Percentiles rank a stretch among this genome's conserved stretches.
Conservation (phyloP, 2,329 filamentous ascomycete species). For the Diplodia sapinea region DNA sequence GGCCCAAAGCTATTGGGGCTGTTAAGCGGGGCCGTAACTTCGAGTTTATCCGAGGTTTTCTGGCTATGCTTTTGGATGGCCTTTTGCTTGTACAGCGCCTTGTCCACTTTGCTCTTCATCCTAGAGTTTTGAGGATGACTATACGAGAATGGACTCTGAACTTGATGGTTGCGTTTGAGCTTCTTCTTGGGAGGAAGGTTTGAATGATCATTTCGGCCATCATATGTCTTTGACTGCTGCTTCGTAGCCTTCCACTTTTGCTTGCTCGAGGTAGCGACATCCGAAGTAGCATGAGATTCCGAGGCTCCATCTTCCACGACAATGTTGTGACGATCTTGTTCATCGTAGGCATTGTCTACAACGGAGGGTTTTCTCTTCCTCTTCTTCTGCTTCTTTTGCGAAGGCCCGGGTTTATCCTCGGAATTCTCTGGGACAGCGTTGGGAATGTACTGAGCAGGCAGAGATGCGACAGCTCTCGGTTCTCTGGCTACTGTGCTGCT, state of each 20-base stretch:
- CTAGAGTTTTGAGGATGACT: background rate
- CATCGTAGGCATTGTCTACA: background rate
- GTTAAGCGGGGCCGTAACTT: background rate
- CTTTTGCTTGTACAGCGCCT: background rate
- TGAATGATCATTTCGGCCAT: background rate
- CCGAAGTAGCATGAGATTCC: background rate
- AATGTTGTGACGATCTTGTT: background rate
- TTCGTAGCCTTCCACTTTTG: constrained; percentile 1
- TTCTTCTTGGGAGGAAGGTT: constrained; percentile 15
- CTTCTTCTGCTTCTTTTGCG: constrained; percentile 5
- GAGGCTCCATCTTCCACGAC: background rate
- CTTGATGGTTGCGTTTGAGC: background rate
- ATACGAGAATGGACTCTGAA: background rate
- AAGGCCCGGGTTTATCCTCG: background rate
- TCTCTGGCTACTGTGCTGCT: background rate
- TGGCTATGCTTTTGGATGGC: background rate
- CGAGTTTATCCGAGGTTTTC: background rate
- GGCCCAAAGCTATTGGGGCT: too few species aligned
- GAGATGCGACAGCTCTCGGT: background rate
- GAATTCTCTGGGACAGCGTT: background rate
- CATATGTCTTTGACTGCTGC: background rate
- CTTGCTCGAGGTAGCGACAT: background rate
- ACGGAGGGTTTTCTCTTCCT: constrained; percentile 10
- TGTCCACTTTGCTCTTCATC: background rate
- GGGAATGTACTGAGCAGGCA: background rate